Conservation (phyloP, 371 early-diverging fungal species). For the Mortierella sp. region DNA sequence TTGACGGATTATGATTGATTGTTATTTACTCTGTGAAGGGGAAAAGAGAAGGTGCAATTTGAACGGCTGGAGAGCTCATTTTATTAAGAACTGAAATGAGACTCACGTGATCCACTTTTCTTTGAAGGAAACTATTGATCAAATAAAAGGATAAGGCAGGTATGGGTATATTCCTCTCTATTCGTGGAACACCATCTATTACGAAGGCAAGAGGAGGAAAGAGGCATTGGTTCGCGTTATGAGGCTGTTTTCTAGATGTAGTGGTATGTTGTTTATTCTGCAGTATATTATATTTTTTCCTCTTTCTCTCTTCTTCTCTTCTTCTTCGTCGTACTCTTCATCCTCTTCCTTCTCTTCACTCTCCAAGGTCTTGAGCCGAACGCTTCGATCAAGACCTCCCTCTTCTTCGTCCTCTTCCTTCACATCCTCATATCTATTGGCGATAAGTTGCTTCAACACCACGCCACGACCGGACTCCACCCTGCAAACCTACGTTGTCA, state of each 20-base stretch:
- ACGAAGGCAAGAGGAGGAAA: neutral
- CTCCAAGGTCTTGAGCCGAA: neutral
- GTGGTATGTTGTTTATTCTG: conserved; percentile 1
- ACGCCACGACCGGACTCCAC: conserved; percentile 63
- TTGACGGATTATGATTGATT: neutral
- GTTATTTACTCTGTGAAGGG: conserved; percentile 10
- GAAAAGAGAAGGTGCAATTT: conserved; percentile 12
- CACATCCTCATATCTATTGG: conserved; percentile 31
- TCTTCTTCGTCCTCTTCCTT: neutral
- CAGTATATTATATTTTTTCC: neutral
- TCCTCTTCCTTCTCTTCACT: neutral
- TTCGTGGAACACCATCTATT: conserved; percentile 4
- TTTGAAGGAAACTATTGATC: no score
- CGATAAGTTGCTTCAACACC: conserved; percentile 56
- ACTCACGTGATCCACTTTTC: no score
- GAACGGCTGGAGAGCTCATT: neutral
- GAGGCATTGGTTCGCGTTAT: neutral
- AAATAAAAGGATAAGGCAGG: no score
- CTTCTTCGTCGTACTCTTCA: neutral
- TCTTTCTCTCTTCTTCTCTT: neutral
- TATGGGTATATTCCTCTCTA: no score
- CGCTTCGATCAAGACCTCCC: neutral
- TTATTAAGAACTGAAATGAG: neutral
- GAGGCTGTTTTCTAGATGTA: neutral
- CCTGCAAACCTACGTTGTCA: conserved; percentile 85